Percentiles rank a stretch among this genome's conserved stretches.
These are phyloP conservation scores for Trichoderma breve DNA, from an alignment of 2,329 filamentous ascomycete genomes.

Conservation along the genomic window DNA sequence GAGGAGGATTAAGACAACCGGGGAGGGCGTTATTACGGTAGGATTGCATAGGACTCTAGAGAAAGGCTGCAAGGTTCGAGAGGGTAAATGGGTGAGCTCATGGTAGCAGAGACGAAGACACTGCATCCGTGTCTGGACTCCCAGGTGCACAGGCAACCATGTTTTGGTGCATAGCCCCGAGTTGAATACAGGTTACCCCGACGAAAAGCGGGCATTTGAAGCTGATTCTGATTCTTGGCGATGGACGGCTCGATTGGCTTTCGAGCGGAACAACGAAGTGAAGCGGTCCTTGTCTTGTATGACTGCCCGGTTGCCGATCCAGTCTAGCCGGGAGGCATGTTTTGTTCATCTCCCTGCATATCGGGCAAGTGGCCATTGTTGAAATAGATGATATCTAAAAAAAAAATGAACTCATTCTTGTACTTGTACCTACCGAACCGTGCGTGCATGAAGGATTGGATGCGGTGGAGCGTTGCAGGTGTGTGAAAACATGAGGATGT, in stretches of 20 bases:
- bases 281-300: neutral
- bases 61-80: constrained; percentile 16
- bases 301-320: neutral
- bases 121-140: neutral
- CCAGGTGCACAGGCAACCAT: constrained; percentile 8
- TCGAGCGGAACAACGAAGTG: neutral
- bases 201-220: constrained; percentile 12
- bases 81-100: constrained; percentile 7
- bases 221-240: neutral
- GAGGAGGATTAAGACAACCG: constrained; percentile 6
- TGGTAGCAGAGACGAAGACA: neutral
- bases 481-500: neutral
- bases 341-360: neutral
- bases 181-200: constrained; percentile 20
- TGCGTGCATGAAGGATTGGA: neutral
- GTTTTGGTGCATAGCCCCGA: constrained; percentile 8
- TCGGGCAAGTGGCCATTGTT: neutral
- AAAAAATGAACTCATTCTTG: neutral
- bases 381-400: constrained; percentile 3
- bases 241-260: neutral
- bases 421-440: neutral
- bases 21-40: constrained; percentile 8
- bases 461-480: neutral
- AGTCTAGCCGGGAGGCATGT: neutral
- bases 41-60: constrained; percentile 8